Percentiles rank a stretch among this genome's conserved stretches.
These are phyloP conservation scores for Mycena alexandri DNA, from an alignment of 768 basidiomycete genomes.

Conservation along the genomic window DNA sequence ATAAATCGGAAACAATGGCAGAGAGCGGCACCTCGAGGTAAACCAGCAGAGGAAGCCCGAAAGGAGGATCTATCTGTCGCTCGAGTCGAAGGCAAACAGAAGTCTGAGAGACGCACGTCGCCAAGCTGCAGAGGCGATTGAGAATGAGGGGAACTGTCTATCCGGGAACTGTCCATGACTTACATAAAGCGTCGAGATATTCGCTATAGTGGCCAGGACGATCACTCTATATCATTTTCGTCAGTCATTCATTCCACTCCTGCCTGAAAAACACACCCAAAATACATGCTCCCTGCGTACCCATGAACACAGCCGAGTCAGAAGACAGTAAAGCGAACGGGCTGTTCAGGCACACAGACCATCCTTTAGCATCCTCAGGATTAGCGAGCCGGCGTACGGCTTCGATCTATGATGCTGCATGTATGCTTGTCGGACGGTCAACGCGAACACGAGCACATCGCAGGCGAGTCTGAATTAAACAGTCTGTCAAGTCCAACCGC, in stretches of 20 bases:
- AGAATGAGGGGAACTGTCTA: conserved; percentile 18
- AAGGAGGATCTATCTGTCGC: conserved; percentile 24
- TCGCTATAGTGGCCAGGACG: conserved; percentile 49
- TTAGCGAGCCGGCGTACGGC: conserved; percentile 22
- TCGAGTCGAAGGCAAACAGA: conserved; percentile 19
- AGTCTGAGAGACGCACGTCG: conserved; percentile 27
- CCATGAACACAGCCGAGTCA: conserved; percentile 24
- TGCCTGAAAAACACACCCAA: conserved; percentile 22
- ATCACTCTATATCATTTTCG: conserved; percentile 24
- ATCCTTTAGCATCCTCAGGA: conserved; percentile 25
- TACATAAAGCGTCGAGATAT: conserved; percentile 41
- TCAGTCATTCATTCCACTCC: conserved; percentile 25
- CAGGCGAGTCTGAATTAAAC: conserved; percentile 25
- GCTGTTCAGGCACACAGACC: conserved; percentile 22
- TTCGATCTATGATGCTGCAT: conserved; percentile 17
- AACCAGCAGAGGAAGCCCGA: conserved; percentile 30
- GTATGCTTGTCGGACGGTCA: conserved; percentile 26
- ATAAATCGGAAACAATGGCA: conserved; percentile 18
- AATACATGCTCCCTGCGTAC: conserved; percentile 31
- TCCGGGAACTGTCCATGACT: conserved; percentile 25
- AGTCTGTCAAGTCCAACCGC: conserved; percentile 8
- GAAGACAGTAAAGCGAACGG: conserved; percentile 20
- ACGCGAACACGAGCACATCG: conserved; percentile 27
- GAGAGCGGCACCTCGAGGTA: conserved; percentile 26
- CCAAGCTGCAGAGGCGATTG: conserved; percentile 27